These are phyloP conservation scores for Trichosporon coremiiforme DNA, from an alignment of 1,284 basidiomycete genomes.

Conservation along the genomic window DNA sequence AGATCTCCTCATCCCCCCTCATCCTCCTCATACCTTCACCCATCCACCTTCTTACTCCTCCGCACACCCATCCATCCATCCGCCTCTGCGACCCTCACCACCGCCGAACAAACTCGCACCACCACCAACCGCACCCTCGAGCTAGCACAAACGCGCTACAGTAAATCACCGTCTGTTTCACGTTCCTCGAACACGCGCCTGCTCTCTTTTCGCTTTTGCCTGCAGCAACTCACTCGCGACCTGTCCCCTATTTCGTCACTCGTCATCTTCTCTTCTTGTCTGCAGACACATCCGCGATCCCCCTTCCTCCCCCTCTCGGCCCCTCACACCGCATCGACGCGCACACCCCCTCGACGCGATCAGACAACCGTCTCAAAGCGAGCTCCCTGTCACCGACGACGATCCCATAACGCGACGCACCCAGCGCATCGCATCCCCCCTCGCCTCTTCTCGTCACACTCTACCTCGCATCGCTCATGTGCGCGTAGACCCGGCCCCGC, in stretches of 20 bases:
- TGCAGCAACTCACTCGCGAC: not conserved
- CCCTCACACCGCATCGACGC: constrained; percentile 3
- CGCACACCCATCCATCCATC: too few relatives aligned
- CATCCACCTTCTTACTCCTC: not conserved
- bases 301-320: not conserved
- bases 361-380: constrained; percentile 1
- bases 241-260: not conserved
- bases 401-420: constrained; percentile 15
- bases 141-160: constrained; percentile 3
- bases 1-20: not conserved
- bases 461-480: not conserved
- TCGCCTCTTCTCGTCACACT: constrained; percentile 13
- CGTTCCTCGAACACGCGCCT: constrained; percentile 16
- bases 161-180: not conserved
- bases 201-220: constrained; percentile 11
- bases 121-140: not conserved
- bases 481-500: constrained; percentile 7
- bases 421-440: not conserved
- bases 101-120: not conserved
- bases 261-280: not conserved
- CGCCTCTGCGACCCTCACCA: not conserved
- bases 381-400: constrained; percentile 6
- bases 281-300: not conserved
- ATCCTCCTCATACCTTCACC: not conserved
- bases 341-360: not conserved